Percentiles rank a stretch among this genome's conserved stretches.
Conservation (phyloP, 805 yeast species). For the Trichomonascus vanleenenianus region DNA sequence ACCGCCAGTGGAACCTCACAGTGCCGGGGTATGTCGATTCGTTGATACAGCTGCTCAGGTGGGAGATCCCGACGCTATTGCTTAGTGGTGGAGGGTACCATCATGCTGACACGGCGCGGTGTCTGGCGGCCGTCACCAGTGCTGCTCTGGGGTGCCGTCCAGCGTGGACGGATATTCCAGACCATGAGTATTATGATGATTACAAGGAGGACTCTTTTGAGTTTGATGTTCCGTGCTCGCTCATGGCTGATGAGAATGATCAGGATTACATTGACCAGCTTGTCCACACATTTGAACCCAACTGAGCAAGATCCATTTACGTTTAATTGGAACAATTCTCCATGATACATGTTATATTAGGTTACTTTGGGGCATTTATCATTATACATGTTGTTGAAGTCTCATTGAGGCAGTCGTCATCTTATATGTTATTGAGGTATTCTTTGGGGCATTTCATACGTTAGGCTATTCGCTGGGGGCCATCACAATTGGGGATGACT, state of each 20-base stretch:
- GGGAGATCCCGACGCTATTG: slow-evolving; percentile 35
- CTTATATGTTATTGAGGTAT: too few species aligned
- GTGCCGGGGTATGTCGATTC: slow-evolving; percentile 39
- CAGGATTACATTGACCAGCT: not conserved
- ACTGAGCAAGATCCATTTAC: too few species aligned
- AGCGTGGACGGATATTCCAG: slow-evolving; percentile 46
- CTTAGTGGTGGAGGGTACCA: slow-evolving; percentile 80
- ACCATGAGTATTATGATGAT: slow-evolving; percentile 37
- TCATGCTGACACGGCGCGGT: slow-evolving; percentile 50
- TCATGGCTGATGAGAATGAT: too few species aligned
- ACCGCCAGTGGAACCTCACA: slow-evolving; percentile 62
- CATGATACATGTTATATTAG: too few species aligned
- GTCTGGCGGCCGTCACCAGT: slow-evolving; percentile 42
- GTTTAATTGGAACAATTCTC: too few species aligned
- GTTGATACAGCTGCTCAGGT: slow-evolving; percentile 24
- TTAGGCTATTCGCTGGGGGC: too few species aligned
- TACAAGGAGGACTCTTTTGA: slow-evolving; percentile 39
- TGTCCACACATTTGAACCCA: not conserved
- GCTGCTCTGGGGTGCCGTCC: slow-evolving; percentile 5
- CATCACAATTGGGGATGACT: not conserved
- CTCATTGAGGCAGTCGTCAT: too few species aligned
- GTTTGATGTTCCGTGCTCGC: slow-evolving; percentile 31
- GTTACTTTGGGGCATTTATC: too few species aligned
- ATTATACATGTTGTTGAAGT: too few species aligned
- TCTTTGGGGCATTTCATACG: too few species aligned